A percentile compares a stretch with the other conserved stretches of the same genome.
phyloP scores from a whole-genome alignment of 176 grass and related monocot species.

The Oryza meyeriana region DNA sequence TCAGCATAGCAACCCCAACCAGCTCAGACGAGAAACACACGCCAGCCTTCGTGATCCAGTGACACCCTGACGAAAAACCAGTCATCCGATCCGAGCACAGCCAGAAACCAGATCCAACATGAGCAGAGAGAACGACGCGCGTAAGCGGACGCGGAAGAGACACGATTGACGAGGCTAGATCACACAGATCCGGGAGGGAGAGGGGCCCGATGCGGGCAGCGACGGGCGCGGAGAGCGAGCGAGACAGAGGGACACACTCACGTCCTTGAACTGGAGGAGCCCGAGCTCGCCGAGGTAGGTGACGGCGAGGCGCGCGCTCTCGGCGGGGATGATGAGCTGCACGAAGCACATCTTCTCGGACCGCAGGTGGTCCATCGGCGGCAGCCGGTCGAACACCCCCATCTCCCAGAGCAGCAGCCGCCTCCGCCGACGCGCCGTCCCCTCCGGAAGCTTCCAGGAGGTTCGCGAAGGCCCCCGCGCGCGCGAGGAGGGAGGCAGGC shows the following conservation, averaged over 20 bases:
- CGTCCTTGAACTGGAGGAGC: conserved; percentile 97
- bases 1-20: background rate
- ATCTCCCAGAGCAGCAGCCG: conserved; percentile 41
- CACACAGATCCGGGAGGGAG: conserved; percentile 21
- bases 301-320: conserved; percentile 78
- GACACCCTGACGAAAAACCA: conserved; percentile 10
- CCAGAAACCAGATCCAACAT: conserved; percentile 33
- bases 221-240: background rate
- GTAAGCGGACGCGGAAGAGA: background rate
- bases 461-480: background rate
- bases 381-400: conserved; percentile 78
- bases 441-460: conserved; percentile 46
- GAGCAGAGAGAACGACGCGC: background rate
- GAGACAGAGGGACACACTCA: conserved; percentile 41
- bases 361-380: conserved; percentile 93
- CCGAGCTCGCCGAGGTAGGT: conserved; percentile 97
- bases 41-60: conserved; percentile 21
- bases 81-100: background rate
- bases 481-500: background rate
- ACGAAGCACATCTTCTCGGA: conserved; percentile 99
- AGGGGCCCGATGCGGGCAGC: background rate
- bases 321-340: conserved; percentile 95
- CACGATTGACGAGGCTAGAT: conserved; percentile 27
- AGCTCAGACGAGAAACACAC: conserved; percentile 26
- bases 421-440: background rate